Evolutionary conservation across 75 land plant species (phyloP).

Genomic region (Gnetum montanum): DNA sequence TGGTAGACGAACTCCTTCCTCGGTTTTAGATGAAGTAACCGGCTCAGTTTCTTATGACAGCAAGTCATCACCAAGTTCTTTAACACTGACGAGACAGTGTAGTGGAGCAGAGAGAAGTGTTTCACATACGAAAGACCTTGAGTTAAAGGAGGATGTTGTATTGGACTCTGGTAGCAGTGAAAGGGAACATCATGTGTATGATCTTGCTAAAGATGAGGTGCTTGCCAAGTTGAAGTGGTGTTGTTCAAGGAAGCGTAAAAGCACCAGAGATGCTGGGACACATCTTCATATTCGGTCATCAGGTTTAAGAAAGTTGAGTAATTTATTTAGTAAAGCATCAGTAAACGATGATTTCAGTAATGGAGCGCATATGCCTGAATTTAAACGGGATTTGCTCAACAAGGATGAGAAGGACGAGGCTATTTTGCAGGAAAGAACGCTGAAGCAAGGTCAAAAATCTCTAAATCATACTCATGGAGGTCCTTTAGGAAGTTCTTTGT

Average conservation of each 20-base stretch:
- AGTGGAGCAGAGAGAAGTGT: background rate
- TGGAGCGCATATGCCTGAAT: background rate
- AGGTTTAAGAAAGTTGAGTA: background rate
- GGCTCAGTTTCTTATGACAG: background rate
- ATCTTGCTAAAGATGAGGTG: constrained; percentile 23
- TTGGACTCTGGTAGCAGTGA: background rate
- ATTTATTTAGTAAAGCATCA: background rate
- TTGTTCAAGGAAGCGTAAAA: constrained; percentile 31
- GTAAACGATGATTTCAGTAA: background rate
- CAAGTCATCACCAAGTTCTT: background rate
- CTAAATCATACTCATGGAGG: background rate
- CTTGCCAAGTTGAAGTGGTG: constrained; percentile 39
- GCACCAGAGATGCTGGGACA: constrained; percentile 6
- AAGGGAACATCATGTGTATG: background rate
- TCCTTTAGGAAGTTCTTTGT: constrained; percentile 1
- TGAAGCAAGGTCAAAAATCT: constrained; percentile 4
- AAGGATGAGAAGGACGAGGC: background rate
- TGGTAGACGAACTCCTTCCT: background rate
- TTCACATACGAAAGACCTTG: background rate
- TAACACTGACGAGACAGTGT: background rate
- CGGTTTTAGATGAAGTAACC: background rate
- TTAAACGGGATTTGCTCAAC: no score
- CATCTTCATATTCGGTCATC: background rate
- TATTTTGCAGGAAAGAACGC: background rate
- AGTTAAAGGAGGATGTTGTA: background rate